Conservation (phyloP, 495 filamentous ascomycete genomes). For the Corynascus novoguineensis region DNA sequence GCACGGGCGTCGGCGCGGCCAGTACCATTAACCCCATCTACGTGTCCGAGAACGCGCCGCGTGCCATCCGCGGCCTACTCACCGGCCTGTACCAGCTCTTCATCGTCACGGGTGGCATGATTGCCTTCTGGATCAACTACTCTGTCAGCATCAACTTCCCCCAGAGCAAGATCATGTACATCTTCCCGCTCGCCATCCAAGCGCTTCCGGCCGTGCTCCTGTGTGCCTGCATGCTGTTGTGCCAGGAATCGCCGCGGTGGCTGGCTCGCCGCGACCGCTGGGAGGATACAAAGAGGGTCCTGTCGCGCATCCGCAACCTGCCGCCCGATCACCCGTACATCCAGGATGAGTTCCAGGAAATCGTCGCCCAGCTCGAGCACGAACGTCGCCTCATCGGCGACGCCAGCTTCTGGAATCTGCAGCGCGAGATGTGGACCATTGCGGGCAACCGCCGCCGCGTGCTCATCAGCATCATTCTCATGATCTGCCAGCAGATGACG, state of each 20-base stretch:
- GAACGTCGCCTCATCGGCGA: slow-evolving; percentile 60
- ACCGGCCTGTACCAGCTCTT: slow-evolving; percentile 57
- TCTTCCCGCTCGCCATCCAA: slow-evolving; percentile 65
- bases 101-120: slow-evolving; percentile 52
- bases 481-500: slow-evolving; percentile 45
- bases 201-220: slow-evolving; percentile 57
- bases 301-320: slow-evolving; percentile 52
- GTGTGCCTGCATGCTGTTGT: slow-evolving; percentile 49
- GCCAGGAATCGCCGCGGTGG: slow-evolving; percentile 66
- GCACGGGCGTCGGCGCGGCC: slow-evolving; percentile 56
- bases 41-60: slow-evolving; percentile 50
- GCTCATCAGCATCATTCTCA: slow-evolving; percentile 37
- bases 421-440: slow-evolving; percentile 68
- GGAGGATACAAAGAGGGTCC: slow-evolving; percentile 56
- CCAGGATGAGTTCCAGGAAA: slow-evolving; percentile 60
- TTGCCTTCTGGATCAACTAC: slow-evolving; percentile 56
- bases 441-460: slow-evolving; percentile 49
- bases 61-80: slow-evolving; percentile 50
- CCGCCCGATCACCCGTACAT: slow-evolving; percentile 58
- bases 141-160: slow-evolving; percentile 42
- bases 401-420: slow-evolving; percentile 56
- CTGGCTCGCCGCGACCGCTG: slow-evolving; percentile 63
- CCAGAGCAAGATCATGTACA: slow-evolving; percentile 43
- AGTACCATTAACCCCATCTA: slow-evolving; percentile 57
- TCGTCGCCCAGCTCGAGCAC: slow-evolving; percentile 62